Evolutionary conservation across 495 filamentous ascomycete genomes (phyloP).

Genomic region (Aspergillus steynii): DNA sequence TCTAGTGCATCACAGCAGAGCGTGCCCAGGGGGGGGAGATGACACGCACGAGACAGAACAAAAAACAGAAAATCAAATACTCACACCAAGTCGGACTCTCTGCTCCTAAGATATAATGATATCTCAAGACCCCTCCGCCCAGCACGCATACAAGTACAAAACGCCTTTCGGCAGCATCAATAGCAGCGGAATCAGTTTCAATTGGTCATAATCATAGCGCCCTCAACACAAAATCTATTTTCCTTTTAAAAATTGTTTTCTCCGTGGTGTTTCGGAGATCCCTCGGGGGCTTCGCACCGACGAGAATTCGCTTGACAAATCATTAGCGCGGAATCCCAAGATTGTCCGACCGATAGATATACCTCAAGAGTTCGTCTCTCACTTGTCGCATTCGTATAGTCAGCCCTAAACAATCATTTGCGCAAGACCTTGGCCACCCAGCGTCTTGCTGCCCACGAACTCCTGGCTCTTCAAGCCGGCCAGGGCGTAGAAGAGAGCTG

Average conservation of each 20-base stretch:
- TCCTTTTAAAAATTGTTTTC: neutral
- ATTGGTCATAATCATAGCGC: conserved; percentile 24
- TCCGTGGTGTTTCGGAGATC: neutral
- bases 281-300: neutral
- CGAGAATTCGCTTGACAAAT: neutral
- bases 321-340: neutral
- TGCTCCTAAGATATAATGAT: conserved; percentile 6
- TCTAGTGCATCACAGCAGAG: conserved; percentile 8
- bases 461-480: conserved; percentile 89
- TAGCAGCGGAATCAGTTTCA: conserved; percentile 19
- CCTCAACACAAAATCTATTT: conserved; percentile 11
- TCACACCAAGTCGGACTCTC: neutral
- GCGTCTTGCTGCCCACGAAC: conserved; percentile 94
- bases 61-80: conserved; percentile 13
- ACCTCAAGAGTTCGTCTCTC: neutral
- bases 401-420: conserved; percentile 89
- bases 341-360: neutral
- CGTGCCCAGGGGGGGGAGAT: conserved; percentile 4
- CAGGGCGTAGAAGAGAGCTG: conserved; percentile 77
- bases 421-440: conserved; percentile 90
- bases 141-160: conserved; percentile 23
- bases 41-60: conserved; percentile 10
- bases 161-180: conserved; percentile 15
- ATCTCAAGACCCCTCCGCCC: neutral
- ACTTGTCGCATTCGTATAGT: neutral